phyloP scores from a whole-genome alignment of 805 yeast species.

The Nakazawaea sp. region DNA sequence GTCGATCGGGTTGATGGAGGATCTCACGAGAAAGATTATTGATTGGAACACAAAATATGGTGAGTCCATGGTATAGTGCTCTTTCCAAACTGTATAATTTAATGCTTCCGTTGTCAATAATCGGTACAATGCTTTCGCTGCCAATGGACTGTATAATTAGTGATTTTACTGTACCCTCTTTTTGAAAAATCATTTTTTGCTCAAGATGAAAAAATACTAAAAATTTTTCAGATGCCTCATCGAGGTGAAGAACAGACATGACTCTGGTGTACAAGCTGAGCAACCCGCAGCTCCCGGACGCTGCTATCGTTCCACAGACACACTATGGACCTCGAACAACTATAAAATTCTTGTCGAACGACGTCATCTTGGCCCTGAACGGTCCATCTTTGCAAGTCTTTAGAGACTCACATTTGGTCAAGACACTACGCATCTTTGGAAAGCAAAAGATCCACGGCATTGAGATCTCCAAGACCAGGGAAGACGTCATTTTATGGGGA shows the following conservation, averaged over 20 bases:
- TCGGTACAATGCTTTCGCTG: no score
- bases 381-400: conserved; percentile 63
- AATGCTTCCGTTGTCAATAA: no score
- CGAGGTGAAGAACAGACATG: conserved; percentile 1
- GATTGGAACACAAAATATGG: conserved; percentile 77
- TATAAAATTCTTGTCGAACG: conserved; percentile 33
- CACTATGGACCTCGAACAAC: conserved; percentile 72
- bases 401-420: conserved; percentile 33
- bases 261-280: conserved; percentile 1
- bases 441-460: conserved; percentile 84
- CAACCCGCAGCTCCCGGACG: neutral
- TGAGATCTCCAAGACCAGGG: conserved; percentile 25
- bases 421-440: conserved; percentile 42
- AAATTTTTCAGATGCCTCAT: conserved; percentile 2
- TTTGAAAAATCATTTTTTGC: no score
- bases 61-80: conserved; percentile 1
- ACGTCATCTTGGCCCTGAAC: conserved; percentile 50
- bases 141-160: neutral
- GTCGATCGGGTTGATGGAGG: conserved; percentile 62
- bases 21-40: conserved; percentile 61
- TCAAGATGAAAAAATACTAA: no score
- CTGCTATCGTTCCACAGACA: conserved; percentile 1
- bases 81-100: no score
- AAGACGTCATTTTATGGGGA: conserved; percentile 48
- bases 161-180: no score